Evolutionary conservation across 805 yeast species (phyloP), one percentile per base, ranked within the genome.

Genomic region (Yamadazyma insecticola): DNA sequence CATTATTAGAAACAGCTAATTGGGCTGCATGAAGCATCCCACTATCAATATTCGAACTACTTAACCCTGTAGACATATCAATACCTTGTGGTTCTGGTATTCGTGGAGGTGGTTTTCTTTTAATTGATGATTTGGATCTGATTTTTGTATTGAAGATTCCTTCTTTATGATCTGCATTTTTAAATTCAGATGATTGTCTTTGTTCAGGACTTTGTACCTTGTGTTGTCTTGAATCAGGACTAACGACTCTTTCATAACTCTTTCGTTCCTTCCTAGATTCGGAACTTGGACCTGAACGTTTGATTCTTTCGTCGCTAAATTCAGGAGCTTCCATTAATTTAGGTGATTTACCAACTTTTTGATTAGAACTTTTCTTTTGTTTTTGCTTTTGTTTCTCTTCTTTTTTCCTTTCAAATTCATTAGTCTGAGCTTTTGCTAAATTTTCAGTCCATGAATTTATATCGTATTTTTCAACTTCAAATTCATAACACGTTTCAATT

Each of bases 371-470:
- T 26, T 13, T 50, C 48, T 26, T 16, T 16, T 13, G 16, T n/a
- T 27, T 26, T 40, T 37, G 13, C 31, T 35, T 21, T 28, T 35
- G n/a, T 25, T 40, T 39, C 21, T 44, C 45, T 7, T n/a, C 13
- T 22, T 53, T 55, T 12, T 45, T 42, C 32, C 74, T 60, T 26
- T 78, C 82, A 36, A 60, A 66, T 19, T 71, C 74, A 23, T 63
- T 59, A 10, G 53, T 49, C 30, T 74, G 68, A 2, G 81, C 60
- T 35, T 62, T 67, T 4, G 71, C 73, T 13, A 79, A 51, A 0
- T 72, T 51, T 22, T 63, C 67, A 1, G 84, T 72, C 90, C 90
- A 82, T 13, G 59, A 48, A 10, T 65, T 55, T 1, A 75, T 60
- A 22, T 74, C 81, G 23, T 49, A 53, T 33, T 66, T 70, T 24